These are phyloP conservation scores for Colletotrichum magnum DNA, from an alignment of 2,329 filamentous ascomycete species.

Conservation along the genomic window DNA sequence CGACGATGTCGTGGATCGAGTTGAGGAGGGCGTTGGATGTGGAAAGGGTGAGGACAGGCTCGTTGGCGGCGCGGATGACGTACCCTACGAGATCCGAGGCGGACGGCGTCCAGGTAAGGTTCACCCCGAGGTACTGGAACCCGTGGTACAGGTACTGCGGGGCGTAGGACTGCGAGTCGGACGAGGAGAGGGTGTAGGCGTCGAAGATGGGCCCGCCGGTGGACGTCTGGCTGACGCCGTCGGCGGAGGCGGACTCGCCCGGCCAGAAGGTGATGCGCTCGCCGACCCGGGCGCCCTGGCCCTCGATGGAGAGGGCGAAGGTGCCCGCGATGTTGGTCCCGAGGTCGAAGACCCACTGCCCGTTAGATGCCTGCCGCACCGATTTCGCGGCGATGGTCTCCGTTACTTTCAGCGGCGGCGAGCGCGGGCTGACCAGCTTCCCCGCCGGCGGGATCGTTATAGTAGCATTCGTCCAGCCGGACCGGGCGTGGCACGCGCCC, in stretches of 20 bases:
- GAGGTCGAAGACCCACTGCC: conserved; percentile 37
- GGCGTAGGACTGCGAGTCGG: conserved; percentile 11
- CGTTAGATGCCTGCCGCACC: conserved; percentile 4
- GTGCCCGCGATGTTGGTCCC: conserved; percentile 34
- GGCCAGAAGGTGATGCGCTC: conserved; percentile 36
- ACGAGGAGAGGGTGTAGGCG: conserved; percentile 29
- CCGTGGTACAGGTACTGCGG: conserved; percentile 35
- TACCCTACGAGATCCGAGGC: conserved; percentile 18
- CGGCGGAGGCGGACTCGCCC: conserved; percentile 8
- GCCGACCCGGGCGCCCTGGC: conserved; percentile 20
- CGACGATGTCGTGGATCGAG: conserved; percentile 35
- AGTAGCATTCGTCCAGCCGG: conserved; percentile 25
- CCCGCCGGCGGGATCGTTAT: conserved; percentile 18
- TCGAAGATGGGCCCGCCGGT: conserved; percentile 36
- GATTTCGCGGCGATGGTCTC: conserved; percentile 15
- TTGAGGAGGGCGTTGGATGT: conserved; percentile 28
- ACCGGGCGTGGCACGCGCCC: background rate
- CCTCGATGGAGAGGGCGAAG: conserved; percentile 26
- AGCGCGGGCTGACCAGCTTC: conserved; percentile 22
- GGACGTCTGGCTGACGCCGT: conserved; percentile 16
- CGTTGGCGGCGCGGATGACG: conserved; percentile 33
- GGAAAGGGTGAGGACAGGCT: conserved; percentile 15
- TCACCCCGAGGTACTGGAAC: conserved; percentile 33
- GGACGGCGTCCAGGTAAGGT: conserved; percentile 34
- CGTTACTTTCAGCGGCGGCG: conserved; percentile 30